A percentile compares a stretch with the other conserved stretches of the same genome.
phyloP scores from a whole-genome alignment of 768 basidiomycete species.

The Phanerochaete sordida region DNA sequence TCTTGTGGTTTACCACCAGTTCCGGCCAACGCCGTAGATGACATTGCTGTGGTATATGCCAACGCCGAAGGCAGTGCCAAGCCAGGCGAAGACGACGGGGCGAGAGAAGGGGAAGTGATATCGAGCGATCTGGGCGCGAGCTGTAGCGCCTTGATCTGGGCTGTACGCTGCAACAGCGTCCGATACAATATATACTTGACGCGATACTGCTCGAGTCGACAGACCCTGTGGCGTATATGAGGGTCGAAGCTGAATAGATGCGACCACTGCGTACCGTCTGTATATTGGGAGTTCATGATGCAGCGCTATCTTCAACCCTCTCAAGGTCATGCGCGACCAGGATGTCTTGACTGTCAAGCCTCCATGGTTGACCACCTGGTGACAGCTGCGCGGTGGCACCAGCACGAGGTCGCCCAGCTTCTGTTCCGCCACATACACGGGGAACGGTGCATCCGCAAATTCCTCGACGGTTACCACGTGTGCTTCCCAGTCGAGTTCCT shows the following conservation, averaged over 20 bases:
- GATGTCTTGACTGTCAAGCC: constrained; percentile 81
- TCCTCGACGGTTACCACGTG: constrained; percentile 62
- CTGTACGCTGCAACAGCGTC: constrained; percentile 39
- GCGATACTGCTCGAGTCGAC: constrained; percentile 73
- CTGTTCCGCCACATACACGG: constrained; percentile 70
- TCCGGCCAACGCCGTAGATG: background rate
- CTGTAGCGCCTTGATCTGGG: constrained; percentile 12
- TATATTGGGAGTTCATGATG: constrained; percentile 79
- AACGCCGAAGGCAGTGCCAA: background rate
- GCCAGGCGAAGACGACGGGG: background rate
- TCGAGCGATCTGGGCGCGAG: background rate
- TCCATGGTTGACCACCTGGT: constrained; percentile 80
- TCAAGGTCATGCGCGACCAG: constrained; percentile 82
- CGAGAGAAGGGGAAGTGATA: background rate
- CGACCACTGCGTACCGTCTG: constrained; percentile 48
- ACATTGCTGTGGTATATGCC: background rate
- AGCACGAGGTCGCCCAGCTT: constrained; percentile 74
- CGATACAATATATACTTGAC: constrained; percentile 65
- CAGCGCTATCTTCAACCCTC: constrained; percentile 55
- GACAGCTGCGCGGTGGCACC: constrained; percentile 77
- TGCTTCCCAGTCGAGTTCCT: constrained; percentile 73
- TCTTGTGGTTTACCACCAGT: background rate
- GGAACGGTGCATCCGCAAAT: constrained; percentile 61
- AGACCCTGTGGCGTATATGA: constrained; percentile 49
- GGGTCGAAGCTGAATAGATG: background rate